Percentiles rank a stretch among this genome's conserved stretches.
phyloP scores from a whole-genome alignment of 202 grass and related monocot genomes.

The Panicum hallii region DNA sequence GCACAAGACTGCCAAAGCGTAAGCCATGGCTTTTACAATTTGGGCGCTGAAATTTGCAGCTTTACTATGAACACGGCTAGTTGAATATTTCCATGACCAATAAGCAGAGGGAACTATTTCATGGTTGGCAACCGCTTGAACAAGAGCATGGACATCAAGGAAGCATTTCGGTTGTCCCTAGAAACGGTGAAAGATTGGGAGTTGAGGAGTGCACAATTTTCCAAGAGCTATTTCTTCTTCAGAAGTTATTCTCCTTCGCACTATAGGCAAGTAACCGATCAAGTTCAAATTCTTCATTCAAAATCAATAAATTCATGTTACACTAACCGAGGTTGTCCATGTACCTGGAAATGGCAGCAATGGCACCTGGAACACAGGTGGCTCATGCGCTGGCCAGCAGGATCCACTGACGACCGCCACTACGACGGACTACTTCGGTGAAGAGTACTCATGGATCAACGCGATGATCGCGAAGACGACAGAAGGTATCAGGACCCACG shows the following conservation, averaged over 20 bases:
- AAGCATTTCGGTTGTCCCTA: constrained; percentile 67
- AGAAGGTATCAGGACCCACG: constrained; percentile 27
- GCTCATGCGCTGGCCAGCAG: constrained; percentile 47
- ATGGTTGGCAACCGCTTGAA: constrained; percentile 59
- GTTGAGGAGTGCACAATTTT: constrained; percentile 25
- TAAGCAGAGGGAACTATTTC: constrained; percentile 80
- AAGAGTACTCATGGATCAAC: constrained; percentile 78
- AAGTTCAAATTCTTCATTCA: neutral
- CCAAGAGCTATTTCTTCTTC: constrained; percentile 58
- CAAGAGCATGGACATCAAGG: constrained; percentile 61
- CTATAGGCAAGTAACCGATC: constrained; percentile 51
- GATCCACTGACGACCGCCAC: constrained; percentile 21
- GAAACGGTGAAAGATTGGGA: constrained; percentile 61
- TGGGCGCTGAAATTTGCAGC: neutral
- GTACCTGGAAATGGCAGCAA: constrained; percentile 48
- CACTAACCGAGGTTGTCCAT: neutral
- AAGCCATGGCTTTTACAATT: neutral
- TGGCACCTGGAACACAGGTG: constrained; percentile 63
- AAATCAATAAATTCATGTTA: neutral
- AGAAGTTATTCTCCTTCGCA: constrained; percentile 69
- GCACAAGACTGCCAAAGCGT: constrained; percentile 77
- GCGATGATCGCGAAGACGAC: constrained; percentile 32
- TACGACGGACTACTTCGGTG: neutral
- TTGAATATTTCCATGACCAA: neutral
- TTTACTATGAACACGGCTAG: neutral